Percentiles rank a stretch among this genome's conserved stretches.
phyloP scores from a whole-genome alignment of 2,329 filamentous ascomycete species.

The Colletotrichum godetiae region DNA sequence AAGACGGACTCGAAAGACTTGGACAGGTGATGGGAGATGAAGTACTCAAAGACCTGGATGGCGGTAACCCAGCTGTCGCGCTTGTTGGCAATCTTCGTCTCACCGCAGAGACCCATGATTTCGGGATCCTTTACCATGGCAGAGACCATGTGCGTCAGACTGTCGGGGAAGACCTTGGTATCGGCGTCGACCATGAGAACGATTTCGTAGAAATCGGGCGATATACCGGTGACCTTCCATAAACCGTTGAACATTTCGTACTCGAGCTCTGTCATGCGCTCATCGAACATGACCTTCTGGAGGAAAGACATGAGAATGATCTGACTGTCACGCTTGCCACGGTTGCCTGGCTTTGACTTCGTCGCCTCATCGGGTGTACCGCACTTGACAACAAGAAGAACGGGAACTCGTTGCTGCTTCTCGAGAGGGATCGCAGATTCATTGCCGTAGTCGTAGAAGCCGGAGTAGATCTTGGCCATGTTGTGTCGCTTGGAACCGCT shows the following conservation, averaged over 20 bases:
- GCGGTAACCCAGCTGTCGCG: slow-evolving; percentile 93
- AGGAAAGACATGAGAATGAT: slow-evolving; percentile 99
- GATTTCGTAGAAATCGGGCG: slow-evolving; percentile 96
- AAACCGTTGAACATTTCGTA: slow-evolving; percentile 99
- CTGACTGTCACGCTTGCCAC: slow-evolving; percentile 98
- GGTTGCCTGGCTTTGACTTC: slow-evolving; percentile 91
- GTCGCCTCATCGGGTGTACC: slow-evolving; percentile 88
- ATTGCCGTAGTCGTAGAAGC: slow-evolving; percentile 96
- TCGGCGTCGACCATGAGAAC: slow-evolving; percentile 99
- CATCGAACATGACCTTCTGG: slow-evolving; percentile 99
- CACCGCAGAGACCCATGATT: slow-evolving; percentile 98
- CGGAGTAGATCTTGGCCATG: slow-evolving; percentile 98
- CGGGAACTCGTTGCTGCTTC: slow-evolving; percentile 95
- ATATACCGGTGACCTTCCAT: slow-evolving; percentile 98
- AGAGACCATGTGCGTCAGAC: slow-evolving; percentile 97
- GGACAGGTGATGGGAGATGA: slow-evolving; percentile 96
- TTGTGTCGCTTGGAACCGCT: slow-evolving; percentile 98
- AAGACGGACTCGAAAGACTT: slow-evolving; percentile 99
- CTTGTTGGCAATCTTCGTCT: slow-evolving; percentile 99
- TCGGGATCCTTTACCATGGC: slow-evolving; percentile 99
- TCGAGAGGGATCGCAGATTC: slow-evolving; percentile 82
- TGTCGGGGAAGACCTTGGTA: slow-evolving; percentile 99
- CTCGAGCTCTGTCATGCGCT: slow-evolving; percentile 99
- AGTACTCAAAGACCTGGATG: slow-evolving; percentile 99
- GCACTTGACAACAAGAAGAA: slow-evolving; percentile 97